Evolutionary conservation across 2,329 filamentous ascomycete genomes (phyloP), one percentile per base, ranked within the genome.

Genomic region (Penicillium sp.): DNA sequence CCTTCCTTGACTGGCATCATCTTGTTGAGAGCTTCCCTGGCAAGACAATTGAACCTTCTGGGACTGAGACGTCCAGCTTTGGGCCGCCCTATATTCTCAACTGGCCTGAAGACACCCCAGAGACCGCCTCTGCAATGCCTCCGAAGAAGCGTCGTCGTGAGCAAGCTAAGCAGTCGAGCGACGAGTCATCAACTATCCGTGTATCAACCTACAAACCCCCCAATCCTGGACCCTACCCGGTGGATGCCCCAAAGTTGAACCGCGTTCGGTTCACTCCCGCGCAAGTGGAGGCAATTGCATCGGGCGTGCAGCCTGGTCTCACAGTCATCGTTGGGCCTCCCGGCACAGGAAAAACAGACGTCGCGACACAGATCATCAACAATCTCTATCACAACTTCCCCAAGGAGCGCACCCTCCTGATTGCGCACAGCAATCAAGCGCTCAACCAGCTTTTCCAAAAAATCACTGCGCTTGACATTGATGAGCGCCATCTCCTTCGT

Each of bases 341-440:
- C 6, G 93, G 93, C 46, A 98, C 93, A 5, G 93, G 94, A 53
- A 98, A 98, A 75, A 98, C 93, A n/a, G 93, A 98, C 69, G 93
- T 98, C 45, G 90, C 90, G 41, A 96, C 91, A 4, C 93, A 98
- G 68, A 94, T 97, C 66, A 98, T 98, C 72, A 96, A 88, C 74
- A 96, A 97, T 67, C 86, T 98, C 59, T 98, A 98, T 65, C 91
- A 97, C 74, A 95, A 97, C 70, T 98, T 96, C 66, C 90, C 93
- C 6, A 78, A 85, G 54, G 90, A 98, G 68, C 86, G 89, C 59
- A 98, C 93, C 0, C 74, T 98, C 13, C 81, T 98, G 36, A 83
- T 98, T 54, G 93, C 93, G 4, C 93, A 98, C 68, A 97, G 91
- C 70, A 98, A 98, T 64, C 94, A 98, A 68, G 94, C 93, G 2